These are phyloP conservation scores for Ulmus americana DNA, from an alignment of 331 rosid genomes.

Conservation along the genomic window DNA sequence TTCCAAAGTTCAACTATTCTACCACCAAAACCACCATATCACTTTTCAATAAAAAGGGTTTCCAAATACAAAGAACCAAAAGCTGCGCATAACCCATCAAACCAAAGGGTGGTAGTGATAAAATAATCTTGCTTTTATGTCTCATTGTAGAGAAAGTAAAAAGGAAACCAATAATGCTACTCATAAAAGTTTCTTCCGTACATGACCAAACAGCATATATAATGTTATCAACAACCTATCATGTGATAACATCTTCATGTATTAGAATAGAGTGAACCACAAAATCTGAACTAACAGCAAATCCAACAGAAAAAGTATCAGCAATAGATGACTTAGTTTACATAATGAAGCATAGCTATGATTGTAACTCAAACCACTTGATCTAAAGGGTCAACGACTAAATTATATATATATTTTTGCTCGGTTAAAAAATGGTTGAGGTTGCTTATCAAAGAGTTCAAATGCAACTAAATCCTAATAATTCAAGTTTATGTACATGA, in stretches of 20 bases:
- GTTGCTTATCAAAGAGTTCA: not conserved
- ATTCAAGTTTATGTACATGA: not conserved
- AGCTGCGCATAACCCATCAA: conserved; percentile 1
- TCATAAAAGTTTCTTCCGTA: not conserved
- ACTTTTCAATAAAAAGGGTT: not conserved
- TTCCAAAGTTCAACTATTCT: not conserved
- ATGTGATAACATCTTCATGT: not conserved
- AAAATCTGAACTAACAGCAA: not conserved
- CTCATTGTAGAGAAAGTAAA: not conserved
- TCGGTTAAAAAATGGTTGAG: not conserved
- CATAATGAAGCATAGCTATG: not conserved
- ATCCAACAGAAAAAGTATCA: not conserved
- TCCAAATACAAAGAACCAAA: conserved; percentile 11
- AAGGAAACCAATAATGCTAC: not conserved
- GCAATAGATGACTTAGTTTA: not conserved
- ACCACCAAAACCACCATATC: not conserved
- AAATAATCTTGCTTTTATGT: not conserved
- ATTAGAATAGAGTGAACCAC: not conserved
- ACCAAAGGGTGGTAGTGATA: not conserved
- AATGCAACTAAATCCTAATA: not conserved
- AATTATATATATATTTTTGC: no score
- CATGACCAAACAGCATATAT: not conserved
- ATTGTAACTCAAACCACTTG: not conserved
- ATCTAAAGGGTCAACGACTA: not conserved
- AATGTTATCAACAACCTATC: not conserved